Percentiles rank a stretch among this genome's conserved stretches.
Evolutionary conservation across 352 stramenopile genomes (phyloP).

Genomic region (Phytophthora pseudosyringae): DNA sequence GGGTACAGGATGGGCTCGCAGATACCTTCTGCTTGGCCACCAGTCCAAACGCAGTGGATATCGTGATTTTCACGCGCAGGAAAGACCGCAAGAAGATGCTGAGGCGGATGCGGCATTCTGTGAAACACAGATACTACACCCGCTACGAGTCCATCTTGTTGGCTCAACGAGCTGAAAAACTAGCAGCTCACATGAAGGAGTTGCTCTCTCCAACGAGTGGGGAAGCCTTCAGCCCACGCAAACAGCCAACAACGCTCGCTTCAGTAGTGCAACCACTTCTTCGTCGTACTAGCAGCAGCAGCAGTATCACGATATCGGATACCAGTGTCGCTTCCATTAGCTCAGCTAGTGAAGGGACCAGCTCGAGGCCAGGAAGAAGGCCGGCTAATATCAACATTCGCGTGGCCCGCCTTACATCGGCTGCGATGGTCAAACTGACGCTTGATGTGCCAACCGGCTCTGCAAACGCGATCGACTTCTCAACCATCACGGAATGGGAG

Average conservation of each 20-base stretch:
- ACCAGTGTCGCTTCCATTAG: not conserved
- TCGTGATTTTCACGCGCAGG: conserved; percentile 32
- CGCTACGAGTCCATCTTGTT: conserved; percentile 26
- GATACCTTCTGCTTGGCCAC: conserved; percentile 30
- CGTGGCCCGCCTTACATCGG: conserved; percentile 15
- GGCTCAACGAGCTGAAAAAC: conserved; percentile 12
- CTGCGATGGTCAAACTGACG: conserved; percentile 21
- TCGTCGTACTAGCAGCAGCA: conserved; percentile 17
- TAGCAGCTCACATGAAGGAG: conserved; percentile 14
- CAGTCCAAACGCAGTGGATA: conserved; percentile 31
- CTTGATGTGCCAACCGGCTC: conserved; percentile 27
- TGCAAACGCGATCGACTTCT: conserved; percentile 18
- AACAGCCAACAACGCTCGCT: conserved; percentile 1
- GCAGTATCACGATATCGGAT: not conserved
- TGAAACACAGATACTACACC: conserved; percentile 25
- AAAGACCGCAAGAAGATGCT: conserved; percentile 38
- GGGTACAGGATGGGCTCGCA: conserved; percentile 30
- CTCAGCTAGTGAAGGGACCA: not conserved
- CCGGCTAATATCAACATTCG: conserved; percentile 17
- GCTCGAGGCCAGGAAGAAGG: not conserved
- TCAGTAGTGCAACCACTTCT: conserved; percentile 14
- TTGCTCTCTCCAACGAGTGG: not conserved
- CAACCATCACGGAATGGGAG: conserved; percentile 32
- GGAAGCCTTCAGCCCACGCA: not conserved
- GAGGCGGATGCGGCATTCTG: conserved; percentile 18